phyloP scores from a whole-genome alignment of 129 eudicot genomes.

The Pulicaria dysenterica region DNA sequence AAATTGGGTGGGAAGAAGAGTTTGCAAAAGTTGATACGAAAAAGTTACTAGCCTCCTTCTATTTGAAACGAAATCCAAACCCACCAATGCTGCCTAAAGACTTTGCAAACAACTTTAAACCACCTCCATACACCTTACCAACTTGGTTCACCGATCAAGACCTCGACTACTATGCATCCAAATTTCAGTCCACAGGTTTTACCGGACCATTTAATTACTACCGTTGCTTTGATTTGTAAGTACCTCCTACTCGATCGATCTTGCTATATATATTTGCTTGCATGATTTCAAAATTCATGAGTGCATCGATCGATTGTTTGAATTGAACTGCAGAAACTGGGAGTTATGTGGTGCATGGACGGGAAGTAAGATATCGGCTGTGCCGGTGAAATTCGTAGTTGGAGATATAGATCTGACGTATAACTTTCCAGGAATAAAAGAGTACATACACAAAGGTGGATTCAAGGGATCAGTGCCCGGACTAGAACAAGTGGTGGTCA shows the following conservation, averaged over 20 bases:
- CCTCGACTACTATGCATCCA: constrained; percentile 57
- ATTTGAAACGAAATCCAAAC: constrained; percentile 44
- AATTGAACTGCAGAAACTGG: constrained; percentile 54
- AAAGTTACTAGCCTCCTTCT: constrained; percentile 47
- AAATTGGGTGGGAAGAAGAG: constrained; percentile 73
- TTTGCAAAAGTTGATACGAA: constrained; percentile 56
- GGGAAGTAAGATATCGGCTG: constrained; percentile 48
- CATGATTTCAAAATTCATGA: not conserved
- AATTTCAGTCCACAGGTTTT: constrained; percentile 59
- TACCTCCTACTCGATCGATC: not conserved
- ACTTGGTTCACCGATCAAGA: constrained; percentile 74
- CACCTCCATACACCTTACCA: constrained; percentile 49
- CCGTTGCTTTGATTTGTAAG: constrained; percentile 71
- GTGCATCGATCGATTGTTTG: not conserved
- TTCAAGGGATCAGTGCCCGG: constrained; percentile 55
- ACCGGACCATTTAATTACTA: constrained; percentile 67
- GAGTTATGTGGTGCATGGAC: constrained; percentile 67
- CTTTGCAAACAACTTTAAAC: constrained; percentile 35
- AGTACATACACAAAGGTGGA: constrained; percentile 59
- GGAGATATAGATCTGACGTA: constrained; percentile 72
- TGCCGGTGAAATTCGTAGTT: constrained; percentile 70
- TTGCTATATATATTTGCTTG: not conserved
- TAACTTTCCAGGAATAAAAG: constrained; percentile 57
- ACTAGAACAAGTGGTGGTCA: constrained; percentile 62
- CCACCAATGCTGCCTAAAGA: constrained; percentile 50